These are phyloP conservation scores for Colletotrichum trifolii DNA, from an alignment of 2,329 filamentous ascomycete genomes.

Conservation along the genomic window DNA sequence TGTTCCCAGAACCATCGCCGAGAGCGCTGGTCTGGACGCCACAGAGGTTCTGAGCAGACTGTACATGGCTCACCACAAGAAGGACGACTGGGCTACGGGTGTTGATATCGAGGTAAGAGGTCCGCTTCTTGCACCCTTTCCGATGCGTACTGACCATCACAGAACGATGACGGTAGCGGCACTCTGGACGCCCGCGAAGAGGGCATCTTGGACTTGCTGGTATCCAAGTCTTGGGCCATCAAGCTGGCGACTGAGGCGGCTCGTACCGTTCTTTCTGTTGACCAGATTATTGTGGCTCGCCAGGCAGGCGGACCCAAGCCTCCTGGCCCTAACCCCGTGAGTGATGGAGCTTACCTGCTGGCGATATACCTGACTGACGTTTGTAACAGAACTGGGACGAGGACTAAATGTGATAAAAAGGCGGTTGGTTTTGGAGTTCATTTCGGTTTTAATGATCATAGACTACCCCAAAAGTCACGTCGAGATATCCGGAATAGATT, in stretches of 20 bases:
- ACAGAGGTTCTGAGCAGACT: slow-evolving; percentile 95
- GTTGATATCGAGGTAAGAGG: slow-evolving; percentile 84
- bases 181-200: slow-evolving; percentile 87
- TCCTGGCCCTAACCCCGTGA: slow-evolving; percentile 85
- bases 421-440: slow-evolving; percentile 31
- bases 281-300: slow-evolving; percentile 98
- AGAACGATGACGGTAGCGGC: slow-evolving; percentile 83
- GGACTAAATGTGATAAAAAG: slow-evolving; percentile 55
- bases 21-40: slow-evolving; percentile 94
- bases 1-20: slow-evolving; percentile 90
- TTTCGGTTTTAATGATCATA: slow-evolving; percentile 37
- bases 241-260: slow-evolving; percentile 96
- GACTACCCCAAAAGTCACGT: slow-evolving; percentile 36
- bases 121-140: not conserved
- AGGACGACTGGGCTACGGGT: slow-evolving; percentile 88
- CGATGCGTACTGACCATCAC: not conserved
- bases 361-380: slow-evolving; percentile 43
- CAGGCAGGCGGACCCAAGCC: slow-evolving; percentile 98
- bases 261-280: slow-evolving; percentile 92
- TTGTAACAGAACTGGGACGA: slow-evolving; percentile 69
- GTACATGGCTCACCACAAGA: slow-evolving; percentile 92
- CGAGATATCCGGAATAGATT: slow-evolving; percentile 37
- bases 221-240: slow-evolving; percentile 96
- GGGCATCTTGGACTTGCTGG: slow-evolving; percentile 91
- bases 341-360: slow-evolving; percentile 39